Base-by-base conservation (phyloP, 495 filamentous ascomycete species). In the Neurospora terricola region DNA sequence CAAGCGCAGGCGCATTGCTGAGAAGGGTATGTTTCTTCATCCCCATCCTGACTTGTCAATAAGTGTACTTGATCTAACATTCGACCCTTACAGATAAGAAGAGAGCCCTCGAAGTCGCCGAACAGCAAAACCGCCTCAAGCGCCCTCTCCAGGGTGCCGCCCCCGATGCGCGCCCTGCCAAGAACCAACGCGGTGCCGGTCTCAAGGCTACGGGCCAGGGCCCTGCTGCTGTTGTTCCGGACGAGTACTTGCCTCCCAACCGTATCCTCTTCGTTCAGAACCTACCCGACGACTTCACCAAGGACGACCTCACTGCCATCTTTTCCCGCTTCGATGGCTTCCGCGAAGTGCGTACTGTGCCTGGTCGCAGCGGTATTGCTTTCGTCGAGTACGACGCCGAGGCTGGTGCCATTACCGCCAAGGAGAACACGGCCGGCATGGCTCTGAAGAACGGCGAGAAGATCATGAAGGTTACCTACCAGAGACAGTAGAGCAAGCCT, bases 191-290 rank as follows among this genome's bases (percentile, higher is more conserved):
- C 78, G 92, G 91, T 37, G 89, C 91, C 16, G 93, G 93, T 40
- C 92, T 96, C 87, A 96, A 96, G 81, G 88, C 93, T 9, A 91
- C 91, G 8, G 87, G 88, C 73, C 86, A 89, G 21, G 86, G 88
- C n/a, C 84, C 89, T 0, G 87, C 90, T 34, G 87, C 91, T 23
- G 91, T 96, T 69, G 89, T 98, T 18, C 96, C 96, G 3, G 96
- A 98, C 87, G 96, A 99, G 83, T 98, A 96, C 80, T 88, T 98
- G 0, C 96, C 94, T 4, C 95, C 96, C 66, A 99, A 98, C 87
- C 97, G 96, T 83, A 96, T 93, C 74, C 87, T 99, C n/a, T 97
- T 98, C 86, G 85, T 98, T 70, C 94, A 94, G 82, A 94, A 97
- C 77, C 79, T 99, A 68, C 95, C 96, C 18, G 93, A 96, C 75